Base-by-base conservation (phyloP, 441 rosid genomes). In the Adansonia grandidieri region DNA sequence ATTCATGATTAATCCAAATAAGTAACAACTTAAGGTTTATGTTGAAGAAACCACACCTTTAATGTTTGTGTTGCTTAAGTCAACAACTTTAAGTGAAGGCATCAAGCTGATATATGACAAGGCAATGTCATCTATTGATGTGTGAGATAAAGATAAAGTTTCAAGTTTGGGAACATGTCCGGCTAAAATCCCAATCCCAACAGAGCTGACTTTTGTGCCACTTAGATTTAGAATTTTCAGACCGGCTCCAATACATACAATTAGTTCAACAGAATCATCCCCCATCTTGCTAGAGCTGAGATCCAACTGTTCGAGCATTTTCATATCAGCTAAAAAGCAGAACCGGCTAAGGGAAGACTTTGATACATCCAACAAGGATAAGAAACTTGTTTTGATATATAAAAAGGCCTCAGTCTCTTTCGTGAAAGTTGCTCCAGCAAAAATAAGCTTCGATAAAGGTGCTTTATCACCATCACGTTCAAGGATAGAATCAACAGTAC, bases 21-120 rank as follows among this genome's bases (percentile, higher is more conserved):
- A 51, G 73, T 14, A 42, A 17, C 10, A 75, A n/a, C 62, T 63
- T 13, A 64, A 61, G 51, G 64, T 13, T 19, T 50, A 44, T 74
- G 10, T 8, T 3, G 51, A 78, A 74, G 78, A 74, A 58, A 75
- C 60, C 77, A 28, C 82, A 92, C 99, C 99, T 91, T 74, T 87
- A 75, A 91, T 87, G 45, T 81, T 84, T 76, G 98, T 92, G 78
- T 85, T 88, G 88, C 98, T 91, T 77, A 96, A 82, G 87, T 96
- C 93, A 78, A 96, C 78, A 80, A 78, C 79, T 86, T 86, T 90
- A 71, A 69, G 70, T n/a, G 70, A 65, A 83, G 93, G 81, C 86
- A 96, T 92, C 84, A 47, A 81, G 82, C 92, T 73, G 51, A 94
- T 82, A 85, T 77, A 89, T 54, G 89, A 78, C 53, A 96, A 58